Base-by-base conservation (phyloP, 768 basidiomycete species). In the Suillus spraguei region DNA sequence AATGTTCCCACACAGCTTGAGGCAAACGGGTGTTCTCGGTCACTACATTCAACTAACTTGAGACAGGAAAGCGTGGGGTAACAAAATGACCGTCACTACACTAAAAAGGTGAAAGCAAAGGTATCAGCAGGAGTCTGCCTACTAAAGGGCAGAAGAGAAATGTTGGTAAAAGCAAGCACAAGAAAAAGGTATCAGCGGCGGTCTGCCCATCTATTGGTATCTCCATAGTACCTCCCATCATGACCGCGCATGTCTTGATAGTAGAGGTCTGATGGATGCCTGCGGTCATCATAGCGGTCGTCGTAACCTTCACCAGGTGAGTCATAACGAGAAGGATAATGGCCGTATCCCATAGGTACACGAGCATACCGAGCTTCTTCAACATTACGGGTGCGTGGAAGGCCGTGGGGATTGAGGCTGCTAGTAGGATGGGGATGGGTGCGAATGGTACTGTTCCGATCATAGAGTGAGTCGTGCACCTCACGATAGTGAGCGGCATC, bases 141-240 rank as follows among this genome's bases (percentile, higher is more conserved):
- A n/a, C 17, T 42, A 49, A 24, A 49, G 14, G 47, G 22, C 11
- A 24, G 2, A 7, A 49, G 47, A 49, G 22, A 49, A 49, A 49
- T 28, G 47, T 28, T 49, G 4, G 47, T 14, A 47, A 47, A 47
- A 49, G 3, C n/a, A 49, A 49, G 24, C 24, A 49, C 47, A 49
- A 6, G 47, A 24, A 49, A 24, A 49, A 49, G 47, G 47, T 16
- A 49, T 49, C 47, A 49, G 22, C 3, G 7, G 47, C 14, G 14
- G 47, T 49, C 47, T 49, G 47, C 6, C 47, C 24, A 49, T 49
- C 47, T 49, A 49, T 16, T 49, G 1, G 14, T 6, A 35, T 54
- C 52, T 13, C 52, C 52, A n/a, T 54, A 54, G 52, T 54, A 54
- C 52, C 52, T 54, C 20, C 11, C 2, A 3, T 54, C 52, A 11